Conservation (phyloP, 2,329 filamentous ascomycete species). For the Botrytis squamosa region DNA sequence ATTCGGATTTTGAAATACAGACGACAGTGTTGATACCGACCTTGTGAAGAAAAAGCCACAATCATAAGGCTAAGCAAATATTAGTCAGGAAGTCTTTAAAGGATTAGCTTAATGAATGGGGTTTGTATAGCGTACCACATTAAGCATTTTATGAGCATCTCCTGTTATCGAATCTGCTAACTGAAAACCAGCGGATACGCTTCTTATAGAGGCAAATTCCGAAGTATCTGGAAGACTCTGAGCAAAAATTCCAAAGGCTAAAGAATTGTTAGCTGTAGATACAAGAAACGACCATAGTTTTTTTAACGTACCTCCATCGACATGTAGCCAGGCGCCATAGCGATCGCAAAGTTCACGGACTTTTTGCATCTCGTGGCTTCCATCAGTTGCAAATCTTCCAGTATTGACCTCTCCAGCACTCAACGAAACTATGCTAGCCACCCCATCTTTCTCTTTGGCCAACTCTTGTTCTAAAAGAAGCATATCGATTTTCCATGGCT, state of each 20-base stretch:
- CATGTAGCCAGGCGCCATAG: slow-evolving; percentile 81
- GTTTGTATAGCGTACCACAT: slow-evolving; percentile 60
- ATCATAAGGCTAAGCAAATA: slow-evolving; percentile 66
- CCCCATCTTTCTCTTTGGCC: slow-evolving; percentile 44
- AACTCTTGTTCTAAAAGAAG: slow-evolving; percentile 61
- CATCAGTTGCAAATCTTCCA: slow-evolving; percentile 69
- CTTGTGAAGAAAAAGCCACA: slow-evolving; percentile 85
- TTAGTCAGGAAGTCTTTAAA: slow-evolving; percentile 15
- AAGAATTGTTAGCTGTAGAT: neutral
- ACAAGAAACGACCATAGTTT: neutral
- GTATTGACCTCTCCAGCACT: slow-evolving; percentile 91
- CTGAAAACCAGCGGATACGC: slow-evolving; percentile 63
- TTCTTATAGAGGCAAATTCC: slow-evolving; percentile 56
- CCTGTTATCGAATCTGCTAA: slow-evolving; percentile 84
- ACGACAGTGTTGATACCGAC: slow-evolving; percentile 54
- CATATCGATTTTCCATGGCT: slow-evolving; percentile 71
- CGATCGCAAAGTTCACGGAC: slow-evolving; percentile 69
- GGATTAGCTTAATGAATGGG: neutral
- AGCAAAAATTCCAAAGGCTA: slow-evolving; percentile 81
- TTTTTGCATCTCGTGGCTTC: slow-evolving; percentile 45
- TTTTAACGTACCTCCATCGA: slow-evolving; percentile 64
- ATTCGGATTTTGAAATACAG: slow-evolving; percentile 79
- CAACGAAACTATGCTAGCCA: slow-evolving; percentile 74
- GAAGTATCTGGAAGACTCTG: slow-evolving; percentile 58
- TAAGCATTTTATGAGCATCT: slow-evolving; percentile 89